Evolutionary conservation across 495 filamentous ascomycete genomes (phyloP), one percentile per base, ranked within the genome.

Genomic region (Podospora tetraspora): DNA sequence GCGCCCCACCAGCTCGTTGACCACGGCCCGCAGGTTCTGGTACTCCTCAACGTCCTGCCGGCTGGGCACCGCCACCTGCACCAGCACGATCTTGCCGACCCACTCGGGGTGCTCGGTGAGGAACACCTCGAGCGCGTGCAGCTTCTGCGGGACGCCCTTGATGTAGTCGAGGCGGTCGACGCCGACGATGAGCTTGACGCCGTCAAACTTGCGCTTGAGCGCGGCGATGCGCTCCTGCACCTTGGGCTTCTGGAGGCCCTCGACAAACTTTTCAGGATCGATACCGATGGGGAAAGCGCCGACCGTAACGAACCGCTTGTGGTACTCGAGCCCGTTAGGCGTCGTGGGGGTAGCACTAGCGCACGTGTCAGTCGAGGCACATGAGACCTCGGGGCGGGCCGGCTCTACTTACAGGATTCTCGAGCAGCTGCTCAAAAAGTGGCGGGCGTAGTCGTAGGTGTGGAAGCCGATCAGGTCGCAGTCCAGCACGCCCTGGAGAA

Each of bases 1-100:
- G 68, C 92, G 86, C 4, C 94, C 94, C 13, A 96, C 92, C 1
- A 96, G 83, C 73, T 94, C 93, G 72, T 94, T 93, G 66, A 97
- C 88, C n/a, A 95, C 90, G 19, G 89, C 90, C 22, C 94, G 88
- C 19, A 98, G 83, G 69, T 97, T 95, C 77, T 97, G 92, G 75
- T 98, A 97, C 75, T 97, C 94, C 76, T 97, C 94, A 59, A 98
- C 94, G 75, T 98, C 94, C 68, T 93, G 90, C 37, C 94, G 86
- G 71, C 90, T 93, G 3, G 94, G 94, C 1, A 98, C 91, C 1
- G 94, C 94, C 9, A 98, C 92, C 77, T 97, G 94, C 21, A 98
- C 92, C 8, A 98, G 84, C 19, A 96, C 90, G 11, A 97, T 90
- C 75, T 94, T 96, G 59, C 92, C 92, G 62, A 93, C 89, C 87